Base-by-base conservation (phyloP, 441 rosid species). In the Biscutella auriculata region DNA sequence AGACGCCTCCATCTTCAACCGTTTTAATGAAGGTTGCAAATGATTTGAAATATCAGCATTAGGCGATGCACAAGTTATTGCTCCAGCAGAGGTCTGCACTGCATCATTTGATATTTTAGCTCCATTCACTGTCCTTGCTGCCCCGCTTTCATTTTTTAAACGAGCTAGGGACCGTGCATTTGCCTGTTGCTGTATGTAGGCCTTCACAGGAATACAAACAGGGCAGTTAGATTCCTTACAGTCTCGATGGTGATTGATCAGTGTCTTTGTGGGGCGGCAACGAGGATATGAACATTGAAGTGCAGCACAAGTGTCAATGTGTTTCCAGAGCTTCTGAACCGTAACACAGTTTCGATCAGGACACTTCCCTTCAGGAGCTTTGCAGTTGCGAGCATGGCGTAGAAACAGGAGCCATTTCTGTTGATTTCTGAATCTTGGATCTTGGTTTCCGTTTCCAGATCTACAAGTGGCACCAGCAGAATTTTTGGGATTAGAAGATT, bases 291-390 rank as follows among this genome's bases (percentile, higher is more conserved):
- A 15, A 58, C 99, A 95, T 42, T 70, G 86, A 66, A 77, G 46
- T 56, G 72, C 57, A 43, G 59, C 73, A 76, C 99, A 95, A 55
- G 57, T 71, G 45, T 83, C 87, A 87, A 95, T 84, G 68, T 95
- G 99, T 69, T 70, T 81, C 83, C 78, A 82, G 68, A 95, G 73
- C 60, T 74, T 75, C 66, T 87, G 95, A 42, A 71, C 95, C 46
- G 77, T 81, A 57, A 82, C 58, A 57, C 99, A 91, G 66, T 79
- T 68, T 48, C 35, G 60, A 8, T 82, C 97, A 0, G 62, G 83
- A 74, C 99, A 95, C 74, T 79, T 83, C 60, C 97, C 99, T 72
- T 85, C 92, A 13, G 97, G 95, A 25, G 92, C 88, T 65, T 82
- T 57, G 77, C 99, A 95, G 61, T 77, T 57, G 25, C 95, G 91